Percentiles rank a stretch among this genome's conserved stretches.
Conservation (phyloP, 495 filamentous ascomycete genomes). For the Immersiella caudata region DNA sequence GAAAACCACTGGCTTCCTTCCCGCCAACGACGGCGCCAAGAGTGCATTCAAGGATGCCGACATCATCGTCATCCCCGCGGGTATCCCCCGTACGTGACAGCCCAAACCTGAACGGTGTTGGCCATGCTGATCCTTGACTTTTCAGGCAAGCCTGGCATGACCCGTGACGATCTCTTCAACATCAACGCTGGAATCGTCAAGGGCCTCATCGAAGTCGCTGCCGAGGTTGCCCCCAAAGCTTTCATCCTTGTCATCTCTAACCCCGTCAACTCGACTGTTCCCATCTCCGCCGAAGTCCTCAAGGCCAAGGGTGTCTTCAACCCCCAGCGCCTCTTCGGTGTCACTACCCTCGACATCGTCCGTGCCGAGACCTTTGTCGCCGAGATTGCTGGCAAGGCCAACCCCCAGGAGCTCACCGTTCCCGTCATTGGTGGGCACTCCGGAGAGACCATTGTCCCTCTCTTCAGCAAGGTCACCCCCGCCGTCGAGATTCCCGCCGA, state of each 20-base stretch:
- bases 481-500: constrained; percentile 78
- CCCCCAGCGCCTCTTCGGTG: constrained; percentile 91
- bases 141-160: constrained; percentile 97
- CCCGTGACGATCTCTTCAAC: constrained; percentile 98
- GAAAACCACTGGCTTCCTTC: constrained; percentile 90
- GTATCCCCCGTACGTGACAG: constrained; percentile 82
- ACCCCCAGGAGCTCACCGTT: constrained; percentile 78
- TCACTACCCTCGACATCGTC: constrained; percentile 97
- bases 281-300: constrained; percentile 94
- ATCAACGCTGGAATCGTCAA: constrained; percentile 95
- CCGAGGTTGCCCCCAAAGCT: constrained; percentile 85
- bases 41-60: constrained; percentile 85
- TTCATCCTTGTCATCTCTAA: constrained; percentile 97
- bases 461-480: constrained; percentile 89
- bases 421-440: constrained; percentile 97
- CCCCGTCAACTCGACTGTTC: constrained; percentile 98
- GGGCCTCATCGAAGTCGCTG: constrained; percentile 79
- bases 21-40: constrained; percentile 87
- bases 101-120: background rate
- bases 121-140: background rate
- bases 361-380: constrained; percentile 96
- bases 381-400: constrained; percentile 76
- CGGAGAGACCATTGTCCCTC: constrained; percentile 94
- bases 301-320: constrained; percentile 92
- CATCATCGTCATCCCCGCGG: constrained; percentile 94